A percentile compares a stretch with the other conserved stretches of the same genome.
Conservation (phyloP, 208 protist genomes). For the Porcisia hertigi region DNA sequence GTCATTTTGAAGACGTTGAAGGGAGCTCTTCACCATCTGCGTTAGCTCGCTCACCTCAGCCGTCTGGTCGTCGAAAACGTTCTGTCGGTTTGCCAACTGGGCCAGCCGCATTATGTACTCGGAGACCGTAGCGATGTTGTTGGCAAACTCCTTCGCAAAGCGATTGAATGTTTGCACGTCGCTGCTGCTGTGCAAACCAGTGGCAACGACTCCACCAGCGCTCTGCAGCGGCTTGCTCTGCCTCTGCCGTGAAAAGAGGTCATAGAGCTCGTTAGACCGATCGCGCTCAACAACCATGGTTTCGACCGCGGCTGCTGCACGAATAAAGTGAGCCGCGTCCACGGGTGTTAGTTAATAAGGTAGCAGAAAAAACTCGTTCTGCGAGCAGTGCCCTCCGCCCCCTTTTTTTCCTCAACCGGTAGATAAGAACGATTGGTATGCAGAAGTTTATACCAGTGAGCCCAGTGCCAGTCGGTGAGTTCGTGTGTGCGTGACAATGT, state of each 20-base stretch:
- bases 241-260: slow-evolving; percentile 33
- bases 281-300: slow-evolving; percentile 47
- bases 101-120: slow-evolving; percentile 84
- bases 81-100: slow-evolving; percentile 76
- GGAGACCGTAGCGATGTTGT: slow-evolving; percentile 76
- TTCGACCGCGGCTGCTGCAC: background rate
- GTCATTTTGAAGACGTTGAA: slow-evolving; percentile 82
- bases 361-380: background rate
- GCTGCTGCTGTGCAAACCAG: slow-evolving; percentile 55
- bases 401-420: no score
- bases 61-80: slow-evolving; percentile 90
- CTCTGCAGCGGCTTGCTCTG: slow-evolving; percentile 8
- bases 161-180: slow-evolving; percentile 84
- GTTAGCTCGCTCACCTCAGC: slow-evolving; percentile 78
- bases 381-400: background rate
- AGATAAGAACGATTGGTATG: background rate
- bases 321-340: background rate
- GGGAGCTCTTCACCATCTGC: slow-evolving; percentile 74
- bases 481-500: background rate
- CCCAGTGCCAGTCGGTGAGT: background rate
- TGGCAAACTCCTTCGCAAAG: slow-evolving; percentile 79
- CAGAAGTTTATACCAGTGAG: background rate
- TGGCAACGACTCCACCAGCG: slow-evolving; percentile 2
- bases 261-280: slow-evolving; percentile 52
- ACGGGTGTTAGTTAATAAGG: background rate